Evolutionary conservation across 2,329 filamentous ascomycete species (phyloP).

Genomic region (Alternaria sp.): DNA sequence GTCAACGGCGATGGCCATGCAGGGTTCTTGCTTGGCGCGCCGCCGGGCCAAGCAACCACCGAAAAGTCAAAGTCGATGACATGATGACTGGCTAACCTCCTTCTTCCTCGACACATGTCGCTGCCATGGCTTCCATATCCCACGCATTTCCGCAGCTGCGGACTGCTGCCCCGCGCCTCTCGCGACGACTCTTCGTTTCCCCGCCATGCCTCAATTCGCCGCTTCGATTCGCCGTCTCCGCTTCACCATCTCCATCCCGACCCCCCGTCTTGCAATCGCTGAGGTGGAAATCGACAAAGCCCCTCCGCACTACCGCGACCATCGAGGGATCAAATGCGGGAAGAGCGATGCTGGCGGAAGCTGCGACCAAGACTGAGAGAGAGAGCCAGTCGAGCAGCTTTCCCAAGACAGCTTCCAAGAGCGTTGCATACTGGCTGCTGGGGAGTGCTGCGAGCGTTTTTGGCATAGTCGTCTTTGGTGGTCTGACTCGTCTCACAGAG

Average conservation of each 20-base stretch:
- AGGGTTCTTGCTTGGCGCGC: slow-evolving; percentile 18
- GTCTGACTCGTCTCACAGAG: slow-evolving; percentile 91
- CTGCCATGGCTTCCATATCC: slow-evolving; percentile 49
- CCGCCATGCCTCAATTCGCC: slow-evolving; percentile 44
- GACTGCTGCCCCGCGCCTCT: slow-evolving; percentile 50
- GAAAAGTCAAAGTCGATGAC: slow-evolving; percentile 21
- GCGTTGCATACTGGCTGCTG: slow-evolving; percentile 90
- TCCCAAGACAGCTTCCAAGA: slow-evolving; percentile 73
- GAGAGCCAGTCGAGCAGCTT: slow-evolving; percentile 51
- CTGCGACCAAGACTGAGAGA: slow-evolving; percentile 19
- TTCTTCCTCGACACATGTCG: slow-evolving; percentile 10
- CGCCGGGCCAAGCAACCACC: slow-evolving; percentile 22
- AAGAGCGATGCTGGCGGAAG: slow-evolving; percentile 23
- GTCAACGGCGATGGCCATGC: slow-evolving; percentile 23
- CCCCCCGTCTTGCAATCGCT: slow-evolving; percentile 42
- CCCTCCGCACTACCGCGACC: slow-evolving; percentile 36
- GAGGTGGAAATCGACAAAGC: slow-evolving; percentile 49
- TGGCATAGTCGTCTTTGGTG: slow-evolving; percentile 94
- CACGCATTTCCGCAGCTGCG: slow-evolving; percentile 50
- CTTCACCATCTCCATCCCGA: slow-evolving; percentile 30
- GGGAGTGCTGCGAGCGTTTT: slow-evolving; percentile 93
- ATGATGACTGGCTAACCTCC: slow-evolving; percentile 11
- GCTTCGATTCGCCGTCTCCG: slow-evolving; percentile 31
- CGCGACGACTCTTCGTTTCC: slow-evolving; percentile 48
- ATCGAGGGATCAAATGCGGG: slow-evolving; percentile 27